A percentile compares a stretch with the other conserved stretches of the same genome.
These are phyloP conservation scores for Earliella scabrosa DNA, from an alignment of 1,284 basidiomycete genomes.

Conservation along the genomic window DNA sequence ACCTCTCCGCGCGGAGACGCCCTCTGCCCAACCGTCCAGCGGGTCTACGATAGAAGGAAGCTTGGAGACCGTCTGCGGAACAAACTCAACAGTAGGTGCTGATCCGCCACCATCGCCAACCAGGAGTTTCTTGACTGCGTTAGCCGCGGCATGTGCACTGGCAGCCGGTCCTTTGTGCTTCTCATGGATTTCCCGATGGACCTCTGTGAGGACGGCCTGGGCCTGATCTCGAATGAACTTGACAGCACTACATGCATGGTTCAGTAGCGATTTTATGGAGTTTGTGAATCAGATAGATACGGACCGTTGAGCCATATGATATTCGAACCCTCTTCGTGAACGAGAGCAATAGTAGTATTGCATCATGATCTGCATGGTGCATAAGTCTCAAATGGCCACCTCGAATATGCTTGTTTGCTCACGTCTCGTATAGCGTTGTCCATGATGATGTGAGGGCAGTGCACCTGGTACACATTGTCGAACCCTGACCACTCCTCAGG, in stretches of 20 bases:
- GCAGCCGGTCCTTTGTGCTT: conserved; percentile 40
- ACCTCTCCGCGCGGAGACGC: conserved; percentile 68
- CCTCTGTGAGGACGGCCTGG: conserved; percentile 45
- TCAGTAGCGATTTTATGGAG: too few relatives aligned
- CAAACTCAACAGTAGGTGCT: conserved; percentile 49
- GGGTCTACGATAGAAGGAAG: conserved; percentile 47
- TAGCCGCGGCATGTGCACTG: conserved; percentile 65
- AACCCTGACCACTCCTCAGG: conserved; percentile 82
- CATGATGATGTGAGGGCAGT: conserved; percentile 85
- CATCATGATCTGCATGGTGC: conserved; percentile 66
- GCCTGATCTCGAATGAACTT: conserved; percentile 87
- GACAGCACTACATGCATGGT: conserved; percentile 59
- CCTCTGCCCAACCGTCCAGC: conserved; percentile 73
- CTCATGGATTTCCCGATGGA: conserved; percentile 34
- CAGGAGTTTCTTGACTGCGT: conserved; percentile 64
- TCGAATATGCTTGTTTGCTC: neutral
- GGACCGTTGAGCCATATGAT: conserved; percentile 86
- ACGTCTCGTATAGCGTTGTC: conserved; percentile 68
- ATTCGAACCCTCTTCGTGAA: conserved; percentile 79
- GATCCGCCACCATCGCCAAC: conserved; percentile 46
- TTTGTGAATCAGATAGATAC: too few relatives aligned
- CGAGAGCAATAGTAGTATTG: conserved; percentile 91
- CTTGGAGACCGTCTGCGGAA: conserved; percentile 23
- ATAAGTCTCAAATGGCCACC: neutral
- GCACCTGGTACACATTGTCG: conserved; percentile 90